phyloP scores from a whole-genome alignment of 371 early-diverging fungal species.

The Mucor racemosus region DNA sequence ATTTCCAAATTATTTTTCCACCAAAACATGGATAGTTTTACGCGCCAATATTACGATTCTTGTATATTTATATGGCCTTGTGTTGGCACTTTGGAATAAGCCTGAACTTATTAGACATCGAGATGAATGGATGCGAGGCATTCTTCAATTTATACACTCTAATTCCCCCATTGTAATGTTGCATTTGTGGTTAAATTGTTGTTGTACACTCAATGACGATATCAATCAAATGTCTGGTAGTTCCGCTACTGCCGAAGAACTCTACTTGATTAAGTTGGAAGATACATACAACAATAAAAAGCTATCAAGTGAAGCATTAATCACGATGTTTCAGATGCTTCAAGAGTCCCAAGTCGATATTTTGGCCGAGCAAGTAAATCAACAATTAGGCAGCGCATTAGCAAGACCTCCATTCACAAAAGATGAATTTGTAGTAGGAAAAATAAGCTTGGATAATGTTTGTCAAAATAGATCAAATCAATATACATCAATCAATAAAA shows the following conservation, averaged over 20 bases:
- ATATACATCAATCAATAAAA: not conserved
- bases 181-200: slow-evolving; percentile 38
- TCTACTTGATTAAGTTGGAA: not conserved
- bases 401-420: slow-evolving; percentile 31
- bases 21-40: slow-evolving; percentile 33
- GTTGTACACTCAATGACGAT: slow-evolving; percentile 6
- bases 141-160: slow-evolving; percentile 34
- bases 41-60: slow-evolving; percentile 35
- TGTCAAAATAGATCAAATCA: not conserved
- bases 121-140: slow-evolving; percentile 21
- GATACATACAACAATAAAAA: not conserved
- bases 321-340: slow-evolving; percentile 12
- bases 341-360: slow-evolving; percentile 9
- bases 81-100: slow-evolving; percentile 26
- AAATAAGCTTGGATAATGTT: slow-evolving; percentile 17
- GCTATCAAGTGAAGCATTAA: not conserved
- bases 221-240: not conserved
- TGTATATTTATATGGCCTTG: slow-evolving; percentile 42
- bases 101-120: slow-evolving; percentile 2
- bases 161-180: slow-evolving; percentile 19
- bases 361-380: slow-evolving; percentile 25
- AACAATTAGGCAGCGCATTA: slow-evolving; percentile 32
- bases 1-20: slow-evolving; percentile 29
- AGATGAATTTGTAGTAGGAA: slow-evolving; percentile 37
- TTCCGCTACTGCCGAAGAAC: not conserved